Evolutionary conservation across 768 basidiomycete genomes (phyloP), one percentile per base, ranked within the genome.

Genomic region (Trametes cingulata): DNA sequence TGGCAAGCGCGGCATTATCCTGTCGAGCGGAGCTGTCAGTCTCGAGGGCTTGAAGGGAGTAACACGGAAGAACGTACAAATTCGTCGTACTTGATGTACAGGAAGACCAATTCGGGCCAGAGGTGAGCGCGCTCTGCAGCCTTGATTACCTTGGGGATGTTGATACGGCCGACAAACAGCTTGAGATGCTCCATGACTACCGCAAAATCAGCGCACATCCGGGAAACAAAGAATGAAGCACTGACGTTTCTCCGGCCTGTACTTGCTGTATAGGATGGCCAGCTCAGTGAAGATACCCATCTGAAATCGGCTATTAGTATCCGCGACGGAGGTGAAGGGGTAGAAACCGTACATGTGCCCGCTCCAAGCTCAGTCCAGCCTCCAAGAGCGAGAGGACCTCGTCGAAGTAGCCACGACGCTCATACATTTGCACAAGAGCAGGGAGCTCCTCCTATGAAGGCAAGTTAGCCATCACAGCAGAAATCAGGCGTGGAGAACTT

Each of bases 251-350:
- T 89, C 89, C 1, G 95, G 95, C 72, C 85, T 84, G 75, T 97
- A 98, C 77, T 97, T 98, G 83, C 94, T 93, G 70, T 97, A 88
- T 43, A 98, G 75, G 59, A 92, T 90, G 2, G 93, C 84, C 40
- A 98, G 80, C 71, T 98, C 96, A 6, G 96, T 97, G 78, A 98
- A 98, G 73, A 98, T 95, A 65, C 96, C 96, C 94, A 96, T 95
- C 82, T 85, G 47, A 0, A 36, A 45, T 8, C n/a, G 41, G 24
- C 70, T 60, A 17, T 55, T 45, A 67, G 43, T 17, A 50, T 14
- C 7, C 46, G 45, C 13, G 19, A 12, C 13, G 27, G 8, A 12
- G 27, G 61, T 27, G 10, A 62, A 24, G 37, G 39, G 39, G n/a
- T n/a, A n/a, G n/a, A n/a, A 52, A 24, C 71, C 82, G 52, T 74